A percentile compares a stretch with the other conserved stretches of the same genome.
These are phyloP conservation scores for Monarda citriodora DNA, from an alignment of 305 asterid species.

Conservation along the genomic window DNA sequence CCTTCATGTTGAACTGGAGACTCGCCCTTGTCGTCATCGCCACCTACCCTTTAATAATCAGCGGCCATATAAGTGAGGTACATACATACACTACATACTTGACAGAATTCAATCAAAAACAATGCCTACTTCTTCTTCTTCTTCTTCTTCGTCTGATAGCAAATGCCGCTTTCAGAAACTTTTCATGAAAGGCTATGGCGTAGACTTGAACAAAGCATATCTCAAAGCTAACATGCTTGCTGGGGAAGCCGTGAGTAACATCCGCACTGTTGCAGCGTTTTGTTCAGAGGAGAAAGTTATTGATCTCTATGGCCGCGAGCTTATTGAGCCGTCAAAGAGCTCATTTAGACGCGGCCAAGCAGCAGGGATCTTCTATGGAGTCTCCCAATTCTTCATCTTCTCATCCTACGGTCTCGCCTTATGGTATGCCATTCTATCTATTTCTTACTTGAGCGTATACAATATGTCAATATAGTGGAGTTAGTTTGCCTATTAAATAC, in stretches of 20 bases:
- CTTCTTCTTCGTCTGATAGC: too few species aligned
- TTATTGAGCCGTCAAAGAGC: constrained; percentile 74
- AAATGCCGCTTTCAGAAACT: constrained; percentile 60
- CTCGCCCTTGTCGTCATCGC: constrained; percentile 96
- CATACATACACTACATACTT: not conserved
- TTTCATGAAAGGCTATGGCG: constrained; percentile 96
- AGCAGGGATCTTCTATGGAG: constrained; percentile 91
- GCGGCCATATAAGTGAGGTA: constrained; percentile 99
- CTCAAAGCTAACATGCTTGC: constrained; percentile 98
- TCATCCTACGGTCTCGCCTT: constrained; percentile 94
- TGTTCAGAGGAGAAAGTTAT: constrained; percentile 92
- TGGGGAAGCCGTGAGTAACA: constrained; percentile 99
- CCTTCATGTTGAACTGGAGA: constrained; percentile 98
- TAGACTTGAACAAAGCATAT: constrained; percentile 90
- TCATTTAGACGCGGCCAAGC: constrained; percentile 92
- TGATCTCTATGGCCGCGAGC: constrained; percentile 74
- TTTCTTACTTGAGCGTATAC: too few species aligned
- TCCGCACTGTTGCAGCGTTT: constrained; percentile 94
- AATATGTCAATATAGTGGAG: too few species aligned
- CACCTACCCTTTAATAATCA: constrained; percentile 81
- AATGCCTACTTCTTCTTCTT: not conserved
- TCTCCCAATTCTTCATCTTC: constrained; percentile 96
- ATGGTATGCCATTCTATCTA: constrained; percentile 55
- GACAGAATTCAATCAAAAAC: not conserved
- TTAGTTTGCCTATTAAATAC: too few species aligned